Conservation (phyloP, 1,284 basidiomycete species). For the Pholiota adiposa region DNA sequence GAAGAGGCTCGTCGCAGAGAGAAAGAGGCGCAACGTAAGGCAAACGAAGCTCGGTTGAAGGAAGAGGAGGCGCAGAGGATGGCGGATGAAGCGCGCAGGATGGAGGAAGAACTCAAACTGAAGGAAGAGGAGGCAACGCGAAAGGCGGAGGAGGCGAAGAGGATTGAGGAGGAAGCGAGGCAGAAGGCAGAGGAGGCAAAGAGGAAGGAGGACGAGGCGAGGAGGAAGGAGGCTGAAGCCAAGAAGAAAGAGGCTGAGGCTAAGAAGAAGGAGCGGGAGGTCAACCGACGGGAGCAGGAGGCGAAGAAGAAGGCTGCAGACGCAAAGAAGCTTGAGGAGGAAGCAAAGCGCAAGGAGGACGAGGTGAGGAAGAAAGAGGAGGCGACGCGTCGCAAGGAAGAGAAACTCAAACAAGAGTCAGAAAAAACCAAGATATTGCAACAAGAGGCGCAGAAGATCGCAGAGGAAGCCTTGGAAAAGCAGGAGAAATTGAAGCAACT, state of each 20-base stretch:
- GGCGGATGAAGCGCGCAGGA: slow-evolving; percentile 21
- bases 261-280: slow-evolving; percentile 25
- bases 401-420: slow-evolving; percentile 17
- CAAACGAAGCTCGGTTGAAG: slow-evolving; percentile 16
- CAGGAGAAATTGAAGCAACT: slow-evolving; percentile 21
- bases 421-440: slow-evolving; percentile 19
- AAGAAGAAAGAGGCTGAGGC: slow-evolving; percentile 20
- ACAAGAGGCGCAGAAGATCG: slow-evolving; percentile 25
- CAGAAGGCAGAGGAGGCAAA: slow-evolving; percentile 29
- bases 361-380: slow-evolving; percentile 28
- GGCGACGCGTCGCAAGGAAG: slow-evolving; percentile 20
- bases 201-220: slow-evolving; percentile 21
- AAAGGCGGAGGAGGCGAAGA: slow-evolving; percentile 20
- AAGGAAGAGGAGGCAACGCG: slow-evolving; percentile 19
- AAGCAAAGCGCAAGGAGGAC: slow-evolving; percentile 27
- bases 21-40: slow-evolving; percentile 13
- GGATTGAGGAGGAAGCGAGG: slow-evolving; percentile 22
- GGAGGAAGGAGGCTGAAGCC: slow-evolving; percentile 20
- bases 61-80: slow-evolving; percentile 25
- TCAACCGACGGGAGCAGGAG: slow-evolving; percentile 15
- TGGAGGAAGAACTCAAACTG: slow-evolving; percentile 18
- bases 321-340: slow-evolving; percentile 25
- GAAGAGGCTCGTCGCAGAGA: slow-evolving; percentile 14
- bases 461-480: slow-evolving; percentile 21
- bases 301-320: slow-evolving; percentile 23